Evolutionary conservation across 1,139 yeast genomes (phyloP), one percentile per base, ranked within the genome.

Genomic region (Debaryomyces fabryi): DNA sequence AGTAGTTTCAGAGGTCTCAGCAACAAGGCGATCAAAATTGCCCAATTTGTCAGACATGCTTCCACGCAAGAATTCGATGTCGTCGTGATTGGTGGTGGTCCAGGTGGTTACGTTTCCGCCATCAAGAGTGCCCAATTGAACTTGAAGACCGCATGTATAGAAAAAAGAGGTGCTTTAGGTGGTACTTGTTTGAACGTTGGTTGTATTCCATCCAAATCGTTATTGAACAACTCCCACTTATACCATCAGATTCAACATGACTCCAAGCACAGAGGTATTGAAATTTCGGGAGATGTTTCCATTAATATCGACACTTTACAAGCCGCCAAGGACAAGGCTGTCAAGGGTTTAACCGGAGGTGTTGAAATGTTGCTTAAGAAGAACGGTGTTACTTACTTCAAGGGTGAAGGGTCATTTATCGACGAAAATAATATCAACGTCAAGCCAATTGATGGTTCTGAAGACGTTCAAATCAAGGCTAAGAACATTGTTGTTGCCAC

Each of bases 121-220:
- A 95, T 95, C 69, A 92, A 90, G 73, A 97, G 97, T 50, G 99
- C 99, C 46, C 99, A 95, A 76, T 79, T 91, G 53, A 98, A 98
- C 35, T 79, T 81, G 60, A 86, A 91, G 71, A 90, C 97, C 49
- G 99, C 97, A 39, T 93, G 99, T 82, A 78, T 95, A 58, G 99
- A 95, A 72, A 91, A 90, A 77, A 86, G 99, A 72, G 99, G 99
- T 40, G 72, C 85, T 33, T 83, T 95, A 57, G 99, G 99, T 56
- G 99, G 99, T 64, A 95, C 99, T 47, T 95, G 99, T 81, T 77
- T 93, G 64, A 93, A 93, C 71, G 98, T 93, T 48, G 99, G 99
- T 44, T 93, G 99, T 81, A 95, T 95, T 63, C 99, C 99, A 52
- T 93, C 99, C 57, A 95, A 95, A 75, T 89, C 99, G 13, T 76